Base-by-base conservation (phyloP, 495 filamentous ascomycete genomes). In the Pseudevernia furfuracea region DNA sequence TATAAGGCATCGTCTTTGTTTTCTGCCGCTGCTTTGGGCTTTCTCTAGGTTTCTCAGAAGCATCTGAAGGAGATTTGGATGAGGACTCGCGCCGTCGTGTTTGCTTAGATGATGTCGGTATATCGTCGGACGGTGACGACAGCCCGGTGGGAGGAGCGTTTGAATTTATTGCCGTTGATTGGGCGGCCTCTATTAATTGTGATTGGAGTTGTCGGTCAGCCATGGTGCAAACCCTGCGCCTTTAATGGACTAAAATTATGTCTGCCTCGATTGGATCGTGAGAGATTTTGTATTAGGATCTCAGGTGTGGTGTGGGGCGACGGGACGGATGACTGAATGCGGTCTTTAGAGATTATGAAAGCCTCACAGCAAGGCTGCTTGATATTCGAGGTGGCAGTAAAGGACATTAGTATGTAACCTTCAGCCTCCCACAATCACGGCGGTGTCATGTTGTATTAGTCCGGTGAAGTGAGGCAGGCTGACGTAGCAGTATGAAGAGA, bases 11-110 rank as follows among this genome's bases (percentile, higher is more conserved):
- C 34, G 62, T 17, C 39, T 43, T 58, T n/a, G 62, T 10, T 36
- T 58, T 64, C 62, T 64, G 55, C 17, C 62, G 62, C 41, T 59
- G 62, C 11, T 56, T 58, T 34, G 62, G 43, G 23, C 53, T 58
- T 39, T 59, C 62, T 19, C 28, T 58, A 11, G 62, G 17, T 23
- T 59, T 58, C 34, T 34, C 56, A 23, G 55, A 38, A 48, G 55
- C 53, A 59, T 59, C 58, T 25, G 32, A 28, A 21, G 62, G 53
- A 9, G 62, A 64, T 15, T 25, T 58, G 30, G 62, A 64, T 11
- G 55, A 52, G 23, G 21, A 43, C 53, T 43, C 25, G 39, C 62
- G 62, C 8, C 62, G 62, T 11, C 62, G 39, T 11, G 62, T 15
- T 44, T 55, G 10, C 48, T 48, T 46, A 15, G 41, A 48, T 7